Evolutionary conservation across 2,329 filamentous ascomycete species (phyloP).

Genomic region (Monosporascus cannonballus): DNA sequence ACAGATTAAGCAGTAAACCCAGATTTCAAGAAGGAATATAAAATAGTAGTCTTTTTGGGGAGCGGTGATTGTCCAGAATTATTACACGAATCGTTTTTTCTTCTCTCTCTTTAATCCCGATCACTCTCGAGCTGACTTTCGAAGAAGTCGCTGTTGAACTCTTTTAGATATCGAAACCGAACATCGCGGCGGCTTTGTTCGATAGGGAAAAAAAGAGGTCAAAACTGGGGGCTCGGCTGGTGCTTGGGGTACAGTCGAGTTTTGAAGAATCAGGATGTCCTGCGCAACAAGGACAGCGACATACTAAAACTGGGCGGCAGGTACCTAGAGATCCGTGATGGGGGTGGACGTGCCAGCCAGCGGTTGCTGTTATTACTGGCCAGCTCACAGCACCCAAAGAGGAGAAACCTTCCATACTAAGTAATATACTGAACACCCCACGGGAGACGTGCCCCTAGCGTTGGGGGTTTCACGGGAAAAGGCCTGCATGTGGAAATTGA

Average conservation of each 20-base stretch:
- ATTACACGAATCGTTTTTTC: conserved; percentile 1
- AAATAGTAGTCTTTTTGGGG: conserved; percentile 1
- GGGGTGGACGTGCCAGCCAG: not conserved
- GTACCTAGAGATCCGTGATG: not conserved
- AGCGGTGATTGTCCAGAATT: conserved; percentile 6
- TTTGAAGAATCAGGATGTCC: conserved; percentile 21
- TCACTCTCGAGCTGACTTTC: conserved; percentile 45
- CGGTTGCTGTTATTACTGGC: not conserved
- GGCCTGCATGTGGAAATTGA: not conserved
- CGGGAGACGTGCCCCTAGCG: not conserved
- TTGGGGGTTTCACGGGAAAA: not conserved
- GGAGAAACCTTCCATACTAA: not conserved
- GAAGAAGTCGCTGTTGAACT: conserved; percentile 41
- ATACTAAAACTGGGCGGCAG: conserved; percentile 1
- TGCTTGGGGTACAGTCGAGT: conserved; percentile 27
- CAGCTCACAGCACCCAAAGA: not conserved
- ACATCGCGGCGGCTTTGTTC: conserved; percentile 49
- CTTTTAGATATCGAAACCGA: conserved; percentile 45
- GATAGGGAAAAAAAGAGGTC: conserved; percentile 36
- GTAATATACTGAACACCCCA: not conserved
- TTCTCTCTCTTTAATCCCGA: conserved; percentile 10
- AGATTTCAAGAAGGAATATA: conserved; percentile 11
- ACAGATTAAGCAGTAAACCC: not conserved
- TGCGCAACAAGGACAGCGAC: conserved; percentile 1
- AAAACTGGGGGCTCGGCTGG: conserved; percentile 24